Evolutionary conservation across 2,329 filamentous ascomycete genomes (phyloP).

Genomic region (Camptophora hylomeconis): DNA sequence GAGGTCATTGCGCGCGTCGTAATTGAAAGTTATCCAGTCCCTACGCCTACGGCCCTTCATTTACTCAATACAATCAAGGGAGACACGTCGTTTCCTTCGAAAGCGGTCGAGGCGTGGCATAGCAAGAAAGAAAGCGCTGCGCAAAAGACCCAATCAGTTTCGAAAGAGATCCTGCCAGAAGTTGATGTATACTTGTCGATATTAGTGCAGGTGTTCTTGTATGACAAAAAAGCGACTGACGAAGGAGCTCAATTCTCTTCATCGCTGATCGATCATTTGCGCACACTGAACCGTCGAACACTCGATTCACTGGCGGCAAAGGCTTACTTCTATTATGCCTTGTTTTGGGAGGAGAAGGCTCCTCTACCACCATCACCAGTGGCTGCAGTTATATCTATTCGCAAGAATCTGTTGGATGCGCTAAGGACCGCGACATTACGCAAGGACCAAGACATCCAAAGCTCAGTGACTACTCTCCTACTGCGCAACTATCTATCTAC

Average conservation of each 20-base stretch:
- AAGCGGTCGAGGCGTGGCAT: slow-evolving; percentile 42
- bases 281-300: slow-evolving; percentile 81
- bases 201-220: slow-evolving; percentile 73
- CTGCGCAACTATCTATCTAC: slow-evolving; percentile 93
- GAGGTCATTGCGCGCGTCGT: slow-evolving; percentile 73
- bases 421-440: slow-evolving; percentile 90
- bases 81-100: slow-evolving; percentile 42
- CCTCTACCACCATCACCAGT: slow-evolving; percentile 80
- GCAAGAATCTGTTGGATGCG: slow-evolving; percentile 73
- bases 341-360: slow-evolving; percentile 85
- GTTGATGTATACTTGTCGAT: slow-evolving; percentile 82
- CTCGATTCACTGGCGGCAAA: slow-evolving; percentile 87
- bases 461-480: slow-evolving; percentile 84
- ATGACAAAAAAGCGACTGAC: slow-evolving; percentile 70
- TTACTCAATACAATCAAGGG: slow-evolving; percentile 55
- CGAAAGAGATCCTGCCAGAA: slow-evolving; percentile 71
- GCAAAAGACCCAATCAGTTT: slow-evolving; percentile 46
- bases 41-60: slow-evolving; percentile 53
- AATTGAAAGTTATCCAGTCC: slow-evolving; percentile 62
- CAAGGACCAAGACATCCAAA: slow-evolving; percentile 95
- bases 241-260: slow-evolving; percentile 74
- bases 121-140: slow-evolving; percentile 59
- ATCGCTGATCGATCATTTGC: slow-evolving; percentile 70
- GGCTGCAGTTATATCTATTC: slow-evolving; percentile 74
- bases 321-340: slow-evolving; percentile 94